phyloP scores from a whole-genome alignment of 2,329 filamentous ascomycete species.

The Nemania sp. region DNA sequence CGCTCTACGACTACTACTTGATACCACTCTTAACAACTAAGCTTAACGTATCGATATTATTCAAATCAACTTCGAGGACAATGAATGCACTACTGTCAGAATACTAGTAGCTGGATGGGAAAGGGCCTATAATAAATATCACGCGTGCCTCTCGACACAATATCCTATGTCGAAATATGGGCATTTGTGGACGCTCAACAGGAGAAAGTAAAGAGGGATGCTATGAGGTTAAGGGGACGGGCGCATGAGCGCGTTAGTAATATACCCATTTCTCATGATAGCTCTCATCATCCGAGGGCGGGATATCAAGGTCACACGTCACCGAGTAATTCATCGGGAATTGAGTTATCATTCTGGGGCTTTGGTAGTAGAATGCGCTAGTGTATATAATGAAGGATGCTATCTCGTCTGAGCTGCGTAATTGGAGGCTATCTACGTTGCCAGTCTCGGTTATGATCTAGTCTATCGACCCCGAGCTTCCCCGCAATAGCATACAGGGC shows the following conservation, averaged over 20 bases:
- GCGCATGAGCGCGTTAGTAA: background rate
- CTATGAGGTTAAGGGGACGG: background rate
- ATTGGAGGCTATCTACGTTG: background rate
- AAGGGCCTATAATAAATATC: background rate
- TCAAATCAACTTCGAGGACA: background rate
- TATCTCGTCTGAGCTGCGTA: constrained; percentile 10
- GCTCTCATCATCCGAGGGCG: background rate
- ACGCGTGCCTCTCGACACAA: background rate
- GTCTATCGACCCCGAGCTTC: constrained; percentile 17
- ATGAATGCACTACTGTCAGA: background rate
- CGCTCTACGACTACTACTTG: background rate
- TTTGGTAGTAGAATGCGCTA: background rate
- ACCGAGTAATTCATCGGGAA: background rate
- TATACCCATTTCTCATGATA: background rate
- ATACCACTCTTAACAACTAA: background rate
- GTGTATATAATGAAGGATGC: background rate
- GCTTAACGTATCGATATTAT: background rate
- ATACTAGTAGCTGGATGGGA: background rate
- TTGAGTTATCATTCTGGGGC: background rate
- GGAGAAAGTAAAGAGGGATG: background rate
- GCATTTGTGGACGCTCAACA: background rate
- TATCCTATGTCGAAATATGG: background rate
- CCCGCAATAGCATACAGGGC: constrained; percentile 27
- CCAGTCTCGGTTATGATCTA: background rate
- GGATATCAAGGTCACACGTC: background rate